Conservation (phyloP, 257 asterid species). For the Oldenlandia corymbosa region DNA sequence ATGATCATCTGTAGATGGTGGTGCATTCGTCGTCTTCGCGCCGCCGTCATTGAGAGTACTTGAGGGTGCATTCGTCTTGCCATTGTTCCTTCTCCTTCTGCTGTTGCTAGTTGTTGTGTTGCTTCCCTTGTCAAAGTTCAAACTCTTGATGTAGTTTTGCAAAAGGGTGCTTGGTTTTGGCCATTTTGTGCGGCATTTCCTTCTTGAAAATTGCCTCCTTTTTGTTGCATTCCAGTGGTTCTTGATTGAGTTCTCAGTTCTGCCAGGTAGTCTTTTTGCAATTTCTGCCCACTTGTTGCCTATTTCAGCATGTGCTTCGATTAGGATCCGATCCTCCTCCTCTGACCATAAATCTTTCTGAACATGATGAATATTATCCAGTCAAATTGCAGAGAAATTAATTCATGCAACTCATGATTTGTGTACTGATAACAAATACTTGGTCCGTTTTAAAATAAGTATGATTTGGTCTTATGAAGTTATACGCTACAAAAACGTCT, state of each 20-base stretch:
- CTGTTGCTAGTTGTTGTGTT: constrained; percentile 6
- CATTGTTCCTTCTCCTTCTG: background rate
- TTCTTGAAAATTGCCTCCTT: constrained; percentile 62
- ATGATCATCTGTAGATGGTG: background rate
- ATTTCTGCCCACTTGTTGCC: constrained; percentile 96
- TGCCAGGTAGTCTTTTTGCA: constrained; percentile 59
- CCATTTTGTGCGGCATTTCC: constrained; percentile 75
- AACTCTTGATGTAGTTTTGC: constrained; percentile 73
- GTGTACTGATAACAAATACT: too few species aligned
- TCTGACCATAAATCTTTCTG: constrained; percentile 88
- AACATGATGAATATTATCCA: background rate
- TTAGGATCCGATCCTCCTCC: constrained; percentile 70
- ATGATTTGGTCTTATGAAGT: too few species aligned
- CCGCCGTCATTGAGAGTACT: background rate
- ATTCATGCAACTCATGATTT: too few species aligned
- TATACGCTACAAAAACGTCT: too few species aligned
- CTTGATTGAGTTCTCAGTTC: constrained; percentile 86
- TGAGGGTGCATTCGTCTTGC: too few species aligned
- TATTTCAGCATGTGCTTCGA: constrained; percentile 56
- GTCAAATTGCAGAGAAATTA: background rate
- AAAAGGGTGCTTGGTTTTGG: constrained; percentile 68
- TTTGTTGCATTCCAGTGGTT: constrained; percentile 95
- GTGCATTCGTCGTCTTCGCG: background rate
- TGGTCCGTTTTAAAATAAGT: too few species aligned
- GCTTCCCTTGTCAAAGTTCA: constrained; percentile 39